Percentiles rank a stretch among this genome's conserved stretches.
Conservation (phyloP, 75 land plant genomes). For the Pseudotsuga menziesii region DNA sequence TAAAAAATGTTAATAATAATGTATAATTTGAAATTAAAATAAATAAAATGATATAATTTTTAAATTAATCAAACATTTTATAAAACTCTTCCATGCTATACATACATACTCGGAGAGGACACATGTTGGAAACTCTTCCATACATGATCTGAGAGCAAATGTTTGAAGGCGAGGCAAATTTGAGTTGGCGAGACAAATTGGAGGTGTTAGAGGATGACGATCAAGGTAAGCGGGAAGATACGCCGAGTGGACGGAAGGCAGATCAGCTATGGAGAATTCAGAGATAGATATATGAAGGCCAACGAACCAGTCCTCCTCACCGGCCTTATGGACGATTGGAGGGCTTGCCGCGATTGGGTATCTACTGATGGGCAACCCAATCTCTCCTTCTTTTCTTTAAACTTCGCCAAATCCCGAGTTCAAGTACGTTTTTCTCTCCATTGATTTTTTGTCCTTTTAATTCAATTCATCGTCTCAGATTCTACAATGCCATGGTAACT, state of each 20-base stretch:
- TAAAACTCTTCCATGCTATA: too few species aligned
- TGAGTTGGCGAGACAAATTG: too few species aligned
- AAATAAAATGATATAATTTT: too few species aligned
- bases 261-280: slow-evolving; percentile 46
- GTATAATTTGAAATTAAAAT: too few species aligned
- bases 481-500: not conserved
- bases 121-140: too few species aligned
- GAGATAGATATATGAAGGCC: slow-evolving; percentile 34
- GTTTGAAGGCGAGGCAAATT: too few species aligned
- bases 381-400: slow-evolving; percentile 46
- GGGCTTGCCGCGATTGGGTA: slow-evolving; percentile 71
- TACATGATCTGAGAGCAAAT: too few species aligned
- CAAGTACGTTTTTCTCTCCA: slow-evolving; percentile 36
- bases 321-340: slow-evolving; percentile 72
- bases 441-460: not conserved
- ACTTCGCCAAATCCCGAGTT: slow-evolving; percentile 56
- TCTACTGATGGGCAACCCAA: slow-evolving; percentile 44
- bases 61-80: too few species aligned
- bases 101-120: too few species aligned
- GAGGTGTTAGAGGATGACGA: too few species aligned
- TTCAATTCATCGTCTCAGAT: not conserved
- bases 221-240: slow-evolving; percentile 37
- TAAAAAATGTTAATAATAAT: too few species aligned
- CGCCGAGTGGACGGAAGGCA: slow-evolving; percentile 43
- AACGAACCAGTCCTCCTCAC: slow-evolving; percentile 73